These are phyloP conservation scores for Aureobasidium lini DNA, from an alignment of 2,329 filamentous ascomycete species.

Conservation along the genomic window DNA sequence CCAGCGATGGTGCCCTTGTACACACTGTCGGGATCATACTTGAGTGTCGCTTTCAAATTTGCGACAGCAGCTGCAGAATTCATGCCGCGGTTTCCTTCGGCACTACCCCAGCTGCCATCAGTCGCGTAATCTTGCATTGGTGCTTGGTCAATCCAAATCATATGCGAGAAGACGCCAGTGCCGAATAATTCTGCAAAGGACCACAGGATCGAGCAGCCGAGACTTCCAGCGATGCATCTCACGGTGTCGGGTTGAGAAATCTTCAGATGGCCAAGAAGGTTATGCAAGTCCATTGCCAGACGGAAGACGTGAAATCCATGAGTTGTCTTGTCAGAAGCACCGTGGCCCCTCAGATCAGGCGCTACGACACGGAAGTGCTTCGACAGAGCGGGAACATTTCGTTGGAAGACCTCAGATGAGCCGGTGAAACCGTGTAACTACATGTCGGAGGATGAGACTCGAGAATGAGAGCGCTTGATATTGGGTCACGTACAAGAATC, in stretches of 20 bases:
- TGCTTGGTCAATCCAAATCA: constrained; percentile 6
- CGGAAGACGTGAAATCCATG: constrained; percentile 3
- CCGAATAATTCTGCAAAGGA: not conserved
- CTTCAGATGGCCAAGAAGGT: not conserved
- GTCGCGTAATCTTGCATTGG: constrained; percentile 6
- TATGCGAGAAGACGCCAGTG: not conserved
- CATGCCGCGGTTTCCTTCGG: constrained; percentile 7
- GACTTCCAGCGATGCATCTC: constrained; percentile 5
- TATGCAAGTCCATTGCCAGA: constrained; percentile 6
- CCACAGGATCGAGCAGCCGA: constrained; percentile 6
- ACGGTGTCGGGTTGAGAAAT: not conserved
- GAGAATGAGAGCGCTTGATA: not conserved
- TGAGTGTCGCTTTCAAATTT: not conserved
- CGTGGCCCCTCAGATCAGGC: not conserved
- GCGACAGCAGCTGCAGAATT: constrained; percentile 4
- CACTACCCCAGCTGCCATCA: constrained; percentile 1
- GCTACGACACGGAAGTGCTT: constrained; percentile 1
- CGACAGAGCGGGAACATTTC: not conserved
- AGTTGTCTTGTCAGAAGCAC: not conserved
- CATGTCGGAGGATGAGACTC: not conserved
- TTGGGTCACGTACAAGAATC: not conserved
- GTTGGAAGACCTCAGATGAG: not conserved
- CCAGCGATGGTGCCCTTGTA: not conserved
- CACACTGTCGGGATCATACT: constrained; percentile 3
- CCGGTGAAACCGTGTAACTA: constrained; percentile 4